phyloP scores from a whole-genome alignment of 2,329 filamentous ascomycete genomes.

The Penicillium decumbens region DNA sequence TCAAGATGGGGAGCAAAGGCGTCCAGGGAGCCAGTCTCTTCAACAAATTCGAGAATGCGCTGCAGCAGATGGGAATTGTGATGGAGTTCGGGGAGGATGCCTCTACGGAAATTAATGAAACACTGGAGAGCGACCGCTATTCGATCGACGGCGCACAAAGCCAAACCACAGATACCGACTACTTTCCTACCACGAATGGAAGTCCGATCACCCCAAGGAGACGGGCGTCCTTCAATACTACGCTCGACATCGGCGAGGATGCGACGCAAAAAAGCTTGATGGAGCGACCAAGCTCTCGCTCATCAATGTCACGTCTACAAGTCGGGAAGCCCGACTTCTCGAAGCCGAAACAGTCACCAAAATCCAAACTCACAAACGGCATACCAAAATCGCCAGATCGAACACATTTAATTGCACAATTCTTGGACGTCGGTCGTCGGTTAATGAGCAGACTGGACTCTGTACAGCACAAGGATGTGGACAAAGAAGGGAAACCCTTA shows the following conservation, averaged over 20 bases:
- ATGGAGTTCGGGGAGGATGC: constrained; percentile 56
- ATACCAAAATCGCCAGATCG: constrained; percentile 28
- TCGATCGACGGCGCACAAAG: constrained; percentile 23
- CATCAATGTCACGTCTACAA: constrained; percentile 42
- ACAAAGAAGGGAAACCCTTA: constrained; percentile 11
- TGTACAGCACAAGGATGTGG: constrained; percentile 17
- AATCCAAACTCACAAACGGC: constrained; percentile 9
- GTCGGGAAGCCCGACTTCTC: constrained; percentile 35
- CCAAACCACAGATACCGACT: constrained; percentile 16
- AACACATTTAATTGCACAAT: constrained; percentile 37
- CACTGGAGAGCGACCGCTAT: constrained; percentile 26
- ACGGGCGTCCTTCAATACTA: constrained; percentile 53
- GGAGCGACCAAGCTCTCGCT: constrained; percentile 41
- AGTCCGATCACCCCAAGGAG: constrained; percentile 35
- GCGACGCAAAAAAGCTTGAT: constrained; percentile 43
- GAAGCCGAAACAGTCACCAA: constrained; percentile 20
- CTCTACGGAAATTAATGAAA: constrained; percentile 35
- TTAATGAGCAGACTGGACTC: constrained; percentile 33
- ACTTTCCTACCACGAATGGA: constrained; percentile 26
- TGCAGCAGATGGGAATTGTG: constrained; percentile 66
- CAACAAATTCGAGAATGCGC: constrained; percentile 65
- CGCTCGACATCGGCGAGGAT: constrained; percentile 51
- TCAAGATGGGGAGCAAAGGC: constrained; percentile 64
- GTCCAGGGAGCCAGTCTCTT: constrained; percentile 56
- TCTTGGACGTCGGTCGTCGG: constrained; percentile 37